Evolutionary conservation across 192 early-diverging fungal genomes (phyloP).

Genomic region (Podochytrium sp.): DNA sequence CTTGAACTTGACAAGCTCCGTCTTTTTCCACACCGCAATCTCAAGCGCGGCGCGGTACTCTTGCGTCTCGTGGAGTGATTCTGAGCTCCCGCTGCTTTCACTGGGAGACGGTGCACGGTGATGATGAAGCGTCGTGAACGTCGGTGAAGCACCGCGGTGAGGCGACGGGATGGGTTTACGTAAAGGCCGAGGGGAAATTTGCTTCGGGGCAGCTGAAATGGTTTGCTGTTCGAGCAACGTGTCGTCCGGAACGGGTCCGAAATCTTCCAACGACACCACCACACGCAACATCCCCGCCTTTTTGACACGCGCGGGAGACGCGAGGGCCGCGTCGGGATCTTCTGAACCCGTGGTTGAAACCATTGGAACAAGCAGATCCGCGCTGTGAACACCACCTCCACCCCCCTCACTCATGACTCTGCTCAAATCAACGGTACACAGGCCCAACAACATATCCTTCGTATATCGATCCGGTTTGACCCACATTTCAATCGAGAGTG

Average conservation of each 20-base stretch:
- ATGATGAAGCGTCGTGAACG: not conserved
- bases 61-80: conserved; percentile 40
- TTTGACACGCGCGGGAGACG: not conserved
- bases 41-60: conserved; percentile 58
- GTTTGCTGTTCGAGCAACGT: conserved; percentile 12
- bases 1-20: conserved; percentile 49
- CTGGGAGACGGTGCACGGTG: not conserved
- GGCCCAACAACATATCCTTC: conserved; percentile 43
- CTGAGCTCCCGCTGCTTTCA: not conserved
- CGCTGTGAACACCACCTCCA: not conserved
- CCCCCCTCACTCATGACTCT: not conserved
- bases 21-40: conserved; percentile 50
- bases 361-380: conserved; percentile 8
- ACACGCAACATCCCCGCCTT: conserved; percentile 46
- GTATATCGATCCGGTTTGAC: conserved; percentile 30
- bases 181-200: not conserved
- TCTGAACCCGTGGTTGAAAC: not conserved
- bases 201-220: not conserved
- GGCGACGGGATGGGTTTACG: not conserved
- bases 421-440: conserved; percentile 38
- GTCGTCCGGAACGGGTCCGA: conserved; percentile 49
- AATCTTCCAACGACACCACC: conserved; percentile 58
- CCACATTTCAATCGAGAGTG: conserved; percentile 52
- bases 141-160: conserved; percentile 7
- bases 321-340: not conserved